Evolutionary conservation across 345 rosid species (phyloP), one percentile per base, ranked within the genome.

Genomic region (Lepidium aucheri): DNA sequence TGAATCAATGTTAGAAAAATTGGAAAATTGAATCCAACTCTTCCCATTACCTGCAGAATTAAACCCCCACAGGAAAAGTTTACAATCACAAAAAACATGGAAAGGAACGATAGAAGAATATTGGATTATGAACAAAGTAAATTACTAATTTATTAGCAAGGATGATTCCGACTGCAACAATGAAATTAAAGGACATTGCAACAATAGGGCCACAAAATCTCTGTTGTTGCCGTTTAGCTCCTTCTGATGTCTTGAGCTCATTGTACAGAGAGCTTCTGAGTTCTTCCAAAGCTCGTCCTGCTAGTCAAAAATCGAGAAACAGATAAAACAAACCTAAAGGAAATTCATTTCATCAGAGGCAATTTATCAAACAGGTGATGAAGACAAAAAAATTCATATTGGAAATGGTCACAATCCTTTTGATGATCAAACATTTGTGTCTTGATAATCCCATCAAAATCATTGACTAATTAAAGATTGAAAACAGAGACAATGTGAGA

Each of bases 101-200:
- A 4, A 51, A 9, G 36, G 1, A 15, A n/a, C n/a, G n/a, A n/a
- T n/a, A n/a, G 22, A 63, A 28, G 11, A 38, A 36, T 16, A 8
- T 3, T 13, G 12, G 16, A 17, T 13, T 8, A 33, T 4, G 0
- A 26, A 49, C 7, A 33, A 52, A 12, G 1, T 1, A 4, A 67
- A 74, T 32, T 26, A 93, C 97, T 42, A 85, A 30, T 84, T 94
- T 94, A 83, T 94, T 94, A 13, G 86, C 78, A 58, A 88, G 81
- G 67, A 94, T 94, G 70, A 94, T 86, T 35, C 89, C 89, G 61
- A 88, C 94, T 9, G 96, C 84, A 46, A 90, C 95, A 63, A 86
- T 4, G 74, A 94, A 94, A 78, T 94, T 94, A 81, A 94, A 94
- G 28, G 96, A 68, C 95, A 90, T 85, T 0, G 97, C 97, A 66